A percentile compares a stretch with the other conserved stretches of the same genome.
phyloP scores from a whole-genome alignment of 2,329 filamentous ascomycete genomes.

The Penicillium concentricum region DNA sequence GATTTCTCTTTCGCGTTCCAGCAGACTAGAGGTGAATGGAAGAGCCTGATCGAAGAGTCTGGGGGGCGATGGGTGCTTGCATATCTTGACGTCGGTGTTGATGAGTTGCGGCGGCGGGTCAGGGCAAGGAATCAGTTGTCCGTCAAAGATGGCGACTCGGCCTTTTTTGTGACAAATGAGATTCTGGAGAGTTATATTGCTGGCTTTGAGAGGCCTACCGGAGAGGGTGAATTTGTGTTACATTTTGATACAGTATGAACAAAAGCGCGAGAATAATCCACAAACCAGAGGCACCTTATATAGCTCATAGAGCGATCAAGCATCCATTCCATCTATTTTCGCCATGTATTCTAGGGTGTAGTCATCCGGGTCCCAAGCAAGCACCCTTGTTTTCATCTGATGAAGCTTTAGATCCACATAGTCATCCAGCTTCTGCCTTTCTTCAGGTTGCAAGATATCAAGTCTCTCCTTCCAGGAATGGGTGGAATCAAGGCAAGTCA shows the following conservation, averaged over 20 bases:
- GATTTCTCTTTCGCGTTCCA: slow-evolving; percentile 15
- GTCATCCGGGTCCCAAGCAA: too few relatives aligned
- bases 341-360: too few relatives aligned
- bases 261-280: too few relatives aligned
- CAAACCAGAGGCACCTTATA: too few relatives aligned
- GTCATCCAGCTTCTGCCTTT: too few relatives aligned
- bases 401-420: too few relatives aligned
- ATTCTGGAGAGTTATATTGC: slow-evolving; percentile 8
- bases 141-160: slow-evolving; percentile 13
- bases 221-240: slow-evolving; percentile 5
- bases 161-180: slow-evolving; percentile 11
- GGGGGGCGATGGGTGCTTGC: slow-evolving; percentile 10
- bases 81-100: slow-evolving; percentile 11
- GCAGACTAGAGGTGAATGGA: slow-evolving; percentile 11
- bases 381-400: too few relatives aligned
- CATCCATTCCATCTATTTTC: too few relatives aligned
- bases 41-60: slow-evolving; percentile 5
- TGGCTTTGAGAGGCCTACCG: slow-evolving; percentile 14
- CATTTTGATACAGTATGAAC: neutral
- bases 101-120: slow-evolving; percentile 14
- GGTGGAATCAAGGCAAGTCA: too few relatives aligned
- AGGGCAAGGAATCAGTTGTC: slow-evolving; percentile 9
- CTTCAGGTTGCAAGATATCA: too few relatives aligned
- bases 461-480: too few relatives aligned
- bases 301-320: too few relatives aligned